Conservation (phyloP, 805 yeast species). For the Teunomyces aglyptinius region DNA sequence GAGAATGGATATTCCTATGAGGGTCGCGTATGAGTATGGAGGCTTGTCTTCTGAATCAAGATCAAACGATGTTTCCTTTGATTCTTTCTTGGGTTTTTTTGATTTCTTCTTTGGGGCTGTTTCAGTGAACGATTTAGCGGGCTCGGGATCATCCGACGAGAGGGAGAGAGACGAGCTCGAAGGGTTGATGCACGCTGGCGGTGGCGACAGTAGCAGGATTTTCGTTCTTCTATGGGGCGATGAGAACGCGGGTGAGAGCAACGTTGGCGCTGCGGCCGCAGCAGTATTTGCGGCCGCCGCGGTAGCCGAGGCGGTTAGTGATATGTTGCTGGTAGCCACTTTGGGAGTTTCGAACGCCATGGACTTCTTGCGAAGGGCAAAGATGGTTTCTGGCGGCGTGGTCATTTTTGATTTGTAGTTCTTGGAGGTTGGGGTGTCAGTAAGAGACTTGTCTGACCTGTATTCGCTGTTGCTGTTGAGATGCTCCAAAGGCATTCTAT, state of each 20-base stretch:
- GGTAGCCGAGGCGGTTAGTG: background rate
- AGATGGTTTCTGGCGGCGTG: slow-evolving; percentile 36
- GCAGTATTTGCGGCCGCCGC: background rate
- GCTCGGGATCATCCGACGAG: slow-evolving; percentile 9
- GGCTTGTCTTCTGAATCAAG: slow-evolving; percentile 71
- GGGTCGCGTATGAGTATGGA: slow-evolving; percentile 89
- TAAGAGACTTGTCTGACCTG: slow-evolving; percentile 3
- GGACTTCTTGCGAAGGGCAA: slow-evolving; percentile 11
- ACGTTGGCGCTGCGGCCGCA: slow-evolving; percentile 12
- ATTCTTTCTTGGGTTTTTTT: slow-evolving; percentile 27
- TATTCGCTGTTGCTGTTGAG: slow-evolving; percentile 8
- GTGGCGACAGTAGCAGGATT: slow-evolving; percentile 11
- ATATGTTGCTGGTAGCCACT: slow-evolving; percentile 6
- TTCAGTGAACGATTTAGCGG: slow-evolving; percentile 8
- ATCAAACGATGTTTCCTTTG: slow-evolving; percentile 34
- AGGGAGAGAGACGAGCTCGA: slow-evolving; percentile 11
- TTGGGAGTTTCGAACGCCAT: slow-evolving; percentile 17
- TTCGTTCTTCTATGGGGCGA: slow-evolving; percentile 41
- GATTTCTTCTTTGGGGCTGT: slow-evolving; percentile 17
- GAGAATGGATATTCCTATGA: slow-evolving; percentile 89
- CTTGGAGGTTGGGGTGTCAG: slow-evolving; percentile 26
- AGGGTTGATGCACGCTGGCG: slow-evolving; percentile 14
- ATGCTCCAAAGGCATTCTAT: slow-evolving; percentile 6
- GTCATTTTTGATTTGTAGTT: slow-evolving; percentile 24
- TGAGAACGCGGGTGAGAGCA: slow-evolving; percentile 45